Conservation (phyloP, 2,329 filamentous ascomycete species). For the Claviceps sp. region DNA sequence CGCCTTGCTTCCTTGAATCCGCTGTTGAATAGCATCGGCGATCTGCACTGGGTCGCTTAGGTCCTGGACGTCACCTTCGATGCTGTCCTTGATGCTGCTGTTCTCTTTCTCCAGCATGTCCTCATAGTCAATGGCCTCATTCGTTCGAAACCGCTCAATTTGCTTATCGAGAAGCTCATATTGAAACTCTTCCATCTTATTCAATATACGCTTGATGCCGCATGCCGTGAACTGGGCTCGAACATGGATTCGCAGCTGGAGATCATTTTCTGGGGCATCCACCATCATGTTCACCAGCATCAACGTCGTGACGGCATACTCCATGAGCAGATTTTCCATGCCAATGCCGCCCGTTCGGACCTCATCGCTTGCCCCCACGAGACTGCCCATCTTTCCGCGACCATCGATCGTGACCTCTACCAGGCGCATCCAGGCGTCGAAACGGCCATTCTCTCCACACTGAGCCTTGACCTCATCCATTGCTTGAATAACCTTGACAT, state of each 20-base stretch:
- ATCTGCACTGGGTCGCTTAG: constrained; percentile 89
- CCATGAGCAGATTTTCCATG: constrained; percentile 98
- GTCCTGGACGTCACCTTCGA: constrained; percentile 79
- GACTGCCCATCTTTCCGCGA: constrained; percentile 94
- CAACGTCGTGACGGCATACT: constrained; percentile 90
- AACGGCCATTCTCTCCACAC: constrained; percentile 84
- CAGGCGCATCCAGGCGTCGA: constrained; percentile 97
- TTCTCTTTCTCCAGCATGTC: constrained; percentile 88
- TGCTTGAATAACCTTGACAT: constrained; percentile 85
- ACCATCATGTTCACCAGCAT: constrained; percentile 95
- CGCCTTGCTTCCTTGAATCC: constrained; percentile 68
- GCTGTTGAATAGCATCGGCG: constrained; percentile 80
- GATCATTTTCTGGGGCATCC: constrained; percentile 76
- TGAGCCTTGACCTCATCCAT: constrained; percentile 83
- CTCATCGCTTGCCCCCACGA: constrained; percentile 94
- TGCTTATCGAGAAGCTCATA: constrained; percentile 99
- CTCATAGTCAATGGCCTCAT: constrained; percentile 97
- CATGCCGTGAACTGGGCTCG: constrained; percentile 91
- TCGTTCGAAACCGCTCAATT: constrained; percentile 81
- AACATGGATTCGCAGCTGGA: constrained; percentile 87
- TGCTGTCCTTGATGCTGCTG: constrained; percentile 76
- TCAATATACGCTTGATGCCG: constrained; percentile 85
- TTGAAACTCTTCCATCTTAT: constrained; percentile 96
- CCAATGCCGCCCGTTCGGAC: constrained; percentile 90
- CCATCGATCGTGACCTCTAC: constrained; percentile 96